These are phyloP conservation scores for Xanthoconium purpureum DNA, from an alignment of 768 basidiomycete species.

Conservation along the genomic window DNA sequence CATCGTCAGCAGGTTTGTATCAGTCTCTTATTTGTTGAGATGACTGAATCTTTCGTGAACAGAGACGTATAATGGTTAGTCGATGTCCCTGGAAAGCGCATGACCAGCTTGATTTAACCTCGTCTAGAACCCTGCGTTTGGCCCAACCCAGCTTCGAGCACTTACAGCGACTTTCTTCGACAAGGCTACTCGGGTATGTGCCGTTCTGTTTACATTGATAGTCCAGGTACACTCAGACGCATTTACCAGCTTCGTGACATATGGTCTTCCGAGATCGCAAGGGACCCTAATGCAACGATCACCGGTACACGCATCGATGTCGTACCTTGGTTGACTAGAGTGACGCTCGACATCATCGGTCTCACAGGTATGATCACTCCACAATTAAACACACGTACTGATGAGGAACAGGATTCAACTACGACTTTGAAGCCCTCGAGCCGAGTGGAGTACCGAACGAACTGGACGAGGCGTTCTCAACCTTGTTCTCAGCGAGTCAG, in stretches of 20 bases:
- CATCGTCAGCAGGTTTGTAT: slow-evolving; percentile 40
- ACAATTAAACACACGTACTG: not conserved
- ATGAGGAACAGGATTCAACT: slow-evolving; percentile 36
- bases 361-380: slow-evolving; percentile 31
- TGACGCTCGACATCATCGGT: slow-evolving; percentile 43
- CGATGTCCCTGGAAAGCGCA: not conserved
- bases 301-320: slow-evolving; percentile 28
- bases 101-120: not conserved
- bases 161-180: slow-evolving; percentile 55
- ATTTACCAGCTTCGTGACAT: slow-evolving; percentile 43
- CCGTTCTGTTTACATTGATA: not conserved
- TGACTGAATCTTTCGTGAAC: not conserved
- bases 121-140: slow-evolving; percentile 62
- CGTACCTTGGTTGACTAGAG: slow-evolving; percentile 32
- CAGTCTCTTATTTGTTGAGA: not conserved
- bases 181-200: slow-evolving; percentile 36
- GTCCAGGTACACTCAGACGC: not conserved
- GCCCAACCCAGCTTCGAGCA: slow-evolving; percentile 54
- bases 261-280: slow-evolving; percentile 37
- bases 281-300: slow-evolving; percentile 19
- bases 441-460: slow-evolving; percentile 26
- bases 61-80: slow-evolving; percentile 32
- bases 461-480: slow-evolving; percentile 33
- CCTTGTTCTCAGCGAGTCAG: slow-evolving; percentile 24
- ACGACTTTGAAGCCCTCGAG: slow-evolving; percentile 34